A percentile compares a stretch with the other conserved stretches of the same genome.
Conservation (phyloP, 2,329 filamentous ascomycete species). For the Colletotrichum orbiculare region DNA sequence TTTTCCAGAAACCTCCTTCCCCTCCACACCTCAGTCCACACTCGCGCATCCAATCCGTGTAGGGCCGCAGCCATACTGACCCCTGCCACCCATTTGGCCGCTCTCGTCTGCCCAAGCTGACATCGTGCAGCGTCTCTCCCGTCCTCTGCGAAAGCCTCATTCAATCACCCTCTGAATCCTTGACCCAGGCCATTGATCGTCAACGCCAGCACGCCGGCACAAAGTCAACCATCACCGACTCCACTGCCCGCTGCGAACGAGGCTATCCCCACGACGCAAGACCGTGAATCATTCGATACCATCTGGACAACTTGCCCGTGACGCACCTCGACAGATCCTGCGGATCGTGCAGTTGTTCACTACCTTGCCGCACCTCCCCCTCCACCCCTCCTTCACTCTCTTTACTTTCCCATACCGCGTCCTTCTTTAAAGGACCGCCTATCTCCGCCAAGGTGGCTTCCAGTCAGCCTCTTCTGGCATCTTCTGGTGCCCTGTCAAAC, state of each 20-base stretch:
- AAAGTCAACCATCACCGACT: slow-evolving; percentile 12
- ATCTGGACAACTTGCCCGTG: slow-evolving; percentile 17
- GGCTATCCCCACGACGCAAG: slow-evolving; percentile 32
- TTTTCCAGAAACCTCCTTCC: slow-evolving; percentile 29
- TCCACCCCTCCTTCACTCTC: slow-evolving; percentile 30
- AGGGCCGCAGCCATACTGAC: not conserved
- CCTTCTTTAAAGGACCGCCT: slow-evolving; percentile 39
- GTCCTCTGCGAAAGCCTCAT: slow-evolving; percentile 36
- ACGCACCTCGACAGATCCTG: slow-evolving; percentile 1
- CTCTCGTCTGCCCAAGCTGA: slow-evolving; percentile 32
- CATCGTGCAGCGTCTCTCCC: slow-evolving; percentile 30
- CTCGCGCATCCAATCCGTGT: not conserved
- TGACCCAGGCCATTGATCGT: slow-evolving; percentile 34
- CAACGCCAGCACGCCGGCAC: slow-evolving; percentile 19
- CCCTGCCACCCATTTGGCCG: slow-evolving; percentile 23
- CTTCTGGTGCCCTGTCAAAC: slow-evolving; percentile 72
- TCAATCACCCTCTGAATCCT: slow-evolving; percentile 25
- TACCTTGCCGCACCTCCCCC: slow-evolving; percentile 34
- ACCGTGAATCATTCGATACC: slow-evolving; percentile 20
- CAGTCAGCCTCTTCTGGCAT: slow-evolving; percentile 66
- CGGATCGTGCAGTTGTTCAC: slow-evolving; percentile 11
- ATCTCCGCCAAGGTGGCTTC: slow-evolving; percentile 71
- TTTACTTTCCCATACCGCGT: slow-evolving; percentile 31
- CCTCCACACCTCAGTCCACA: slow-evolving; percentile 17
- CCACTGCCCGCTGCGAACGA: slow-evolving; percentile 25